Evolutionary conservation across 805 yeast species (phyloP).

Genomic region (Candida mattraensis): DNA sequence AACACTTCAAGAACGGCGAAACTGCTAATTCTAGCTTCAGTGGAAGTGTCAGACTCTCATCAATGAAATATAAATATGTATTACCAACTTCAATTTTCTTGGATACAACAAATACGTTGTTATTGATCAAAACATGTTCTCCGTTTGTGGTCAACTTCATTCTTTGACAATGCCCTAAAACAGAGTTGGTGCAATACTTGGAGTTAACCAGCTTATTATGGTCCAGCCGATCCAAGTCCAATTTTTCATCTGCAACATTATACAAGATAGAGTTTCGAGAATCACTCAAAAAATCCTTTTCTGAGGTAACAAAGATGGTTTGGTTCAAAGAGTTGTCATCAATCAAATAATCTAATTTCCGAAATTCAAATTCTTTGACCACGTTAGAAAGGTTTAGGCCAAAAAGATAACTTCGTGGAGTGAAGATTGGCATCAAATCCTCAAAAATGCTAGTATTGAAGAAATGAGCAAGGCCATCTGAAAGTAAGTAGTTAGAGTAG

Average conservation of each 20-base stretch:
- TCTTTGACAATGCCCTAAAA: conserved; percentile 67
- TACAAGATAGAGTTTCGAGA: conserved; percentile 47
- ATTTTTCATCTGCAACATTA: conserved; percentile 55
- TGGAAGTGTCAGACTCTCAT: conserved; percentile 64
- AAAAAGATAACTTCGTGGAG: conserved; percentile 55
- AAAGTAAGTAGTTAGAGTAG: conserved; percentile 41
- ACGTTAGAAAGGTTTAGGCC: conserved; percentile 61
- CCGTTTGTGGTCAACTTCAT: conserved; percentile 42
- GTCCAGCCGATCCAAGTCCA: conserved; percentile 42
- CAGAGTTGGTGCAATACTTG: conserved; percentile 48
- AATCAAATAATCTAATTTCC: conserved; percentile 55
- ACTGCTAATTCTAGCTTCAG: conserved; percentile 61
- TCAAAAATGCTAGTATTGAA: conserved; percentile 36
- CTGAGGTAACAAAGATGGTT: conserved; percentile 58
- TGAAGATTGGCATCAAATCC: conserved; percentile 36
- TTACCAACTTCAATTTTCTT: conserved; percentile 55
- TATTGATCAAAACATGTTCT: conserved; percentile 48
- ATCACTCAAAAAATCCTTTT: conserved; percentile 36
- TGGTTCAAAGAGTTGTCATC: conserved; percentile 51
- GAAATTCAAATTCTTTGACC: conserved; percentile 67
- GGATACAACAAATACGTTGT: conserved; percentile 46
- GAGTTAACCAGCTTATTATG: conserved; percentile 44
- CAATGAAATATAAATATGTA: conserved; percentile 63
- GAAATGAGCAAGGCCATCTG: conserved; percentile 51
- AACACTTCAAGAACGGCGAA: conserved; percentile 61